These are phyloP conservation scores for Ceratocystis diversiconidia DNA, from an alignment of 2,329 filamentous ascomycete species.

Conservation along the genomic window DNA sequence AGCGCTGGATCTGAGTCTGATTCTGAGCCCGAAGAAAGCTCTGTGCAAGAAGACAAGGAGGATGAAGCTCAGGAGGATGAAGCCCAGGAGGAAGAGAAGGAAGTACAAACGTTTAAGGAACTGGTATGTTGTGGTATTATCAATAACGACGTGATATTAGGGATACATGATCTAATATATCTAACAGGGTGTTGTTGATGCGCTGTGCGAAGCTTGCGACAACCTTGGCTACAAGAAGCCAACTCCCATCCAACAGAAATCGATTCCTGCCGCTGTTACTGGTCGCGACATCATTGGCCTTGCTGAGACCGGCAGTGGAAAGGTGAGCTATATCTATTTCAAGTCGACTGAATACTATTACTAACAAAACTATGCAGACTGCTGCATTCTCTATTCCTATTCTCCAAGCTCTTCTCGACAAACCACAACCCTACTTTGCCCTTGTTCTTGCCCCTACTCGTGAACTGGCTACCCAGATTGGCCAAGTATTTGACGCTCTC, in stretches of 20 bases:
- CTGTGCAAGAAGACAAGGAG: conserved; percentile 6
- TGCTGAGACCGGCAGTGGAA: conserved; percentile 89
- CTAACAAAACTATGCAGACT: conserved; percentile 33
- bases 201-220: conserved; percentile 77
- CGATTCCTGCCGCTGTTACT: conserved; percentile 67
- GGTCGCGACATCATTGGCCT: conserved; percentile 82
- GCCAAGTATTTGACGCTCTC: conserved; percentile 72
- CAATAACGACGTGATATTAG: neutral
- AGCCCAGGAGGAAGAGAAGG: conserved; percentile 23
- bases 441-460: conserved; percentile 84
- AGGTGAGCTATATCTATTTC: conserved; percentile 27
- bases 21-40: conserved; percentile 12
- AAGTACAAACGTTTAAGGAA: conserved; percentile 51
- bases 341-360: neutral
- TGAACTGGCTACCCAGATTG: conserved; percentile 85
- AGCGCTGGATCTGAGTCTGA: conserved; percentile 13
- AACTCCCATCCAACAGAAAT: conserved; percentile 75
- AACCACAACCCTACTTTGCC: conserved; percentile 73
- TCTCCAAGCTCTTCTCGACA: conserved; percentile 76
- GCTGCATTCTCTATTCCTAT: conserved; percentile 90
- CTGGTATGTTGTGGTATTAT: conserved; percentile 30
- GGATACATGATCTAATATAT: conserved; percentile 16
- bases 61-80: conserved; percentile 5
- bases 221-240: conserved; percentile 69
- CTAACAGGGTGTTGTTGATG: conserved; percentile 60